Evolutionary conservation across 2,329 filamentous ascomycete species (phyloP).

Genomic region (Colletotrichum camelliae): DNA sequence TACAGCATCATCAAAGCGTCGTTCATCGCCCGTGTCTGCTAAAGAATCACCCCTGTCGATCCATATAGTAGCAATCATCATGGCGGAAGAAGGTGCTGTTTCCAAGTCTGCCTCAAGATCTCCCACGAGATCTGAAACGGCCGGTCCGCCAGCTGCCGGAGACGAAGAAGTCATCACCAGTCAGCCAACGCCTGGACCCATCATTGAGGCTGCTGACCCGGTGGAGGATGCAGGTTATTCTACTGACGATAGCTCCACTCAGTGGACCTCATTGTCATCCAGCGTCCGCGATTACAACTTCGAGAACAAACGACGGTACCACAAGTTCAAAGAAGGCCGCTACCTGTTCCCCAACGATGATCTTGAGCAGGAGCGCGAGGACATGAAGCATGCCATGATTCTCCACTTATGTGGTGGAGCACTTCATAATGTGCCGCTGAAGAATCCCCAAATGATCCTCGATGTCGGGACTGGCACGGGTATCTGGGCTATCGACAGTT

Average conservation of each 20-base stretch:
- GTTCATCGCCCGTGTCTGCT: not conserved
- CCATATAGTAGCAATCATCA: not conserved
- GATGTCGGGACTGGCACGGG: constrained; percentile 41
- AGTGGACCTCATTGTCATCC: constrained; percentile 26
- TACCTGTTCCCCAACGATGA: constrained; percentile 48
- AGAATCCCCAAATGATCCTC: not conserved
- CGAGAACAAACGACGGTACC: constrained; percentile 47
- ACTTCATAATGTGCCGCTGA: not conserved
- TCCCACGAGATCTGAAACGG: not conserved
- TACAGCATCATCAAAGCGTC: not conserved
- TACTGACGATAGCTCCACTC: not conserved
- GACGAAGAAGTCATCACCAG: not conserved
- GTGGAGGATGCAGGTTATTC: not conserved
- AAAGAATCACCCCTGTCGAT: not conserved
- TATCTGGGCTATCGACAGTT: constrained; percentile 61
- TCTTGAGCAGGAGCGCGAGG: constrained; percentile 47
- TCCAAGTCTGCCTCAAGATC: not conserved
- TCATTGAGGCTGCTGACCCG: not conserved
- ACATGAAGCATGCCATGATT: constrained; percentile 35
- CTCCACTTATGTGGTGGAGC: not conserved
- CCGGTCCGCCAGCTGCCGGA: fast-evolving
- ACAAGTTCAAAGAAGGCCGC: constrained; percentile 44
- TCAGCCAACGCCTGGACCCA: not conserved
- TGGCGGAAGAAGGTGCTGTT: not conserved
- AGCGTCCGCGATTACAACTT: constrained; percentile 45